Evolutionary conservation across 2,329 filamentous ascomycete species (phyloP), one percentile per base, ranked within the genome.

Genomic region (Nigrospora osmanthi): DNA sequence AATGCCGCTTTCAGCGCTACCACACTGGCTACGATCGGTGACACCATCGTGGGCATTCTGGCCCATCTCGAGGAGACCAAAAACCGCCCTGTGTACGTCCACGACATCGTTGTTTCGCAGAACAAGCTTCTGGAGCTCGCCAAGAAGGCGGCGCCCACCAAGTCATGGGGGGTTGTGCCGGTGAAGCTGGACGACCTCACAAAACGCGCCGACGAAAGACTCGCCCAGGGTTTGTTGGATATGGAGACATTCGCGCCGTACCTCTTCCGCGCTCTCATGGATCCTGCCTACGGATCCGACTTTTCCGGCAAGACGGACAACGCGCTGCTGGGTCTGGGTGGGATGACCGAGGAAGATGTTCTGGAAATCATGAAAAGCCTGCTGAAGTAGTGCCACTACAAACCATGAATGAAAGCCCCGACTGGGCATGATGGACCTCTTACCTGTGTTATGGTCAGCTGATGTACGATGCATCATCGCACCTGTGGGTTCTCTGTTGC

Each of bases 51-150:
- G 12, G 62, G 67, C n/a, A 58, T 72, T 1, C 60, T 81, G 2
- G 62, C 58, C 50, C 65, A 55, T 11, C 62, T 68, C 0, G 58
- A 64, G 1, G 58, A 66, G 36, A 76, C 73, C 0, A 67, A 61
- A 44, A 80, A 81, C 51, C 62, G 70, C 40, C 70, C 73, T 51
- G 57, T 81, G 30, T 75, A 71, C 47, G 54, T 80, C 12, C 68
- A 72, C n/a, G 73, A 69, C 3, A 71, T 76, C 44, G 65, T 65
- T 14, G 68, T 69, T 0, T 70, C 67, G 1, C 76, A 80, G 56
- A 69, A 69, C 3, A 63, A 77, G 38, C 58, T 81, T 3, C 53
- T 79, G 3, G 58, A 38, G n/a, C 43, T 54, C 3, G 54, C 49
- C 1, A 40, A 48, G 17, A 44, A 49, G 41, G 33, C 33, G 7